Evolutionary conservation across 2,329 filamentous ascomycete species (phyloP), one percentile per base, ranked within the genome.

Genomic region (Ascochyta rabiei): DNA sequence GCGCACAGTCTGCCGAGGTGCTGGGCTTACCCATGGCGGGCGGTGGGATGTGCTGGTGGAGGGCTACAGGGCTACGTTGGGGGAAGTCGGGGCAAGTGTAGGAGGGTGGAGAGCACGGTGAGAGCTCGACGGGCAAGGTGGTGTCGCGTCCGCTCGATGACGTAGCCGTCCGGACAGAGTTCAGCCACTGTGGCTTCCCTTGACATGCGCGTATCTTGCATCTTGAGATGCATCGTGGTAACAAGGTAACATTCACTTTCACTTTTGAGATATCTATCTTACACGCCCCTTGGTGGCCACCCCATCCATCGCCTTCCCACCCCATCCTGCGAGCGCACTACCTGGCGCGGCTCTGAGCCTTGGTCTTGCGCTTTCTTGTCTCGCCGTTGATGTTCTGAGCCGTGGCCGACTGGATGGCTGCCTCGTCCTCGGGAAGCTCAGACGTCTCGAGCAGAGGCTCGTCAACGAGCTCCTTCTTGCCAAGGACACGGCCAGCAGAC

Each of bases 331-430:
- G 3, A n/a, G 15, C 23, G 18, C 38, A 31, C 40, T 68, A 70
- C 57, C 62, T 68, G n/a, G 41, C 53, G 42, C 56, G 52, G 41
- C 52, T 66, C 62, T 60, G 71, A 13, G 60, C 62, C 60, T 67
- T 72, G 24, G 64, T 56, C 55, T 66, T 75, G 59, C 74, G 72
- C 60, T 75, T 81, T 61, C 77, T 72, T 15, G 75, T 68, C 62
- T 82, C 80, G 26, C 73, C 76, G 52, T 80, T 80, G 24, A 75
- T 72, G 52, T 81, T 81, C 24, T 68, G 48, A 1, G 78, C 73
- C 4, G 76, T 75, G 6, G 79, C 79, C 30, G 69, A 71, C 43
- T 77, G 72, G 24, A 81, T 64, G 8, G 75, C 73, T 31, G 72
- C 71, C 45, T 76, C 74, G 23, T 75, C 71, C 44, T 76, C 69